These are phyloP conservation scores for Primulina tabacum DNA, from an alignment of 257 asterid species.

Conservation along the genomic window DNA sequence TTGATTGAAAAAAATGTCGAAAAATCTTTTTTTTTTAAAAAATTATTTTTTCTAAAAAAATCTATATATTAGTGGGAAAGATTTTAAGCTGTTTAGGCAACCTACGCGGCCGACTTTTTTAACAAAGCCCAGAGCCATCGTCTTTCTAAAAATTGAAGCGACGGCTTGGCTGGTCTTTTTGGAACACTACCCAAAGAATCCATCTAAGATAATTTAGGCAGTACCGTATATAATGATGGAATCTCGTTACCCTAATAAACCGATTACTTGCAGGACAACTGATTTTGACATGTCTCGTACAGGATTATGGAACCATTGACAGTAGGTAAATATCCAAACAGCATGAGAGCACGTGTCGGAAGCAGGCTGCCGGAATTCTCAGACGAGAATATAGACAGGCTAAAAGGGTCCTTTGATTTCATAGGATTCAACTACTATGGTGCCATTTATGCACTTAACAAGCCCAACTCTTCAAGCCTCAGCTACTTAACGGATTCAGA, in stretches of 20 bases:
- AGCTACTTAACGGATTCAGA: slow-evolving; percentile 38
- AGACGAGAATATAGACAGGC: slow-evolving; percentile 22
- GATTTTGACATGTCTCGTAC: not conserved
- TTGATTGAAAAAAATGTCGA: too few species aligned
- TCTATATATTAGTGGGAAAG: too few species aligned
- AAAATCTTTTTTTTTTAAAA: too few species aligned
- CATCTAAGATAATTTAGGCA: too few species aligned
- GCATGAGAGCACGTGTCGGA: slow-evolving; percentile 33
- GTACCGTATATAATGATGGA: too few species aligned
- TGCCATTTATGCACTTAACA: slow-evolving; percentile 37
- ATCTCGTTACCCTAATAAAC: not conserved
- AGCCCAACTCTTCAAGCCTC: slow-evolving; percentile 32
- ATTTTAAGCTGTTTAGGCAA: too few species aligned
- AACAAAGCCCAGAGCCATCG: too few species aligned
- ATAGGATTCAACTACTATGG: slow-evolving; percentile 47
- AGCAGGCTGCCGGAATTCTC: slow-evolving; percentile 38
- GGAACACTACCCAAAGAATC: too few species aligned
- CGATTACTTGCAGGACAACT: not conserved
- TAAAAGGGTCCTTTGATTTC: slow-evolving; percentile 45
- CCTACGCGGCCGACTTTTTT: too few species aligned
- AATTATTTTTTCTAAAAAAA: too few species aligned
- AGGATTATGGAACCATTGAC: slow-evolving; percentile 49
- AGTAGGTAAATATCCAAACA: slow-evolving; percentile 37
- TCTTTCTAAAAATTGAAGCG: too few species aligned
- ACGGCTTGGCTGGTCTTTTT: too few species aligned